Base-by-base conservation (phyloP, 169 alveolate species). In the Blepharisma undulans region DNA sequence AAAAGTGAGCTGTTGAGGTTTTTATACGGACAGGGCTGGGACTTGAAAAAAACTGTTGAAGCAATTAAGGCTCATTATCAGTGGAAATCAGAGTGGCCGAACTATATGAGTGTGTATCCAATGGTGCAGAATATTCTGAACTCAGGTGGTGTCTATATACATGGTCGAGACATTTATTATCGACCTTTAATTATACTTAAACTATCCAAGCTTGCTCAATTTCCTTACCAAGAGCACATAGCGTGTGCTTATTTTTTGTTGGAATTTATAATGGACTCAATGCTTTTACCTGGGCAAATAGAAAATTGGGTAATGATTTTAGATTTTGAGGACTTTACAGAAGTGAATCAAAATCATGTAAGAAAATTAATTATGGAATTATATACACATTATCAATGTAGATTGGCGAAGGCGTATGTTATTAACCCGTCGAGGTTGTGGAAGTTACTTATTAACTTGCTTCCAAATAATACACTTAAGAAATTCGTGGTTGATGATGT, bases 221-320 rank as follows among this genome's bases (percentile, higher is more conserved):
- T 30, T 34, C 61, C 87, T 33, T 66, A 84, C 1, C 86, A 92
- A 61, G 60, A 90, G 32, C 77, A 84, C 25, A 90, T 81, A 66
- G 92, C 36, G 14, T 71, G 81, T 16, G 84, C 88, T 22, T 92
- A 91, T 60, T 92, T 92, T 77, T 86, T 90, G 78, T 60, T 92
- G 16, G 94, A 92, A 36, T 92, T 82, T 60, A 89, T 92, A 19
- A 77, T 88, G 29, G 88, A 72, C 48, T 79, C 87, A 60, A 84
- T 92, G 59, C 90, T 89, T 33, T 61, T 92, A 77, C 93, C 92
- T 29, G 94, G 94, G 1, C 91, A 92, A 61, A 66, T 92, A 66
- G 94, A 92, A 78, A 92, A 92, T 34, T 88, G 92, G 93, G 81
- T 89, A 81, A 90, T 92, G 34, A 88, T 92, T 33, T 78, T 88